These are phyloP conservation scores for Candida ponderosae DNA, from an alignment of 805 yeast genomes.

Conservation along the genomic window DNA sequence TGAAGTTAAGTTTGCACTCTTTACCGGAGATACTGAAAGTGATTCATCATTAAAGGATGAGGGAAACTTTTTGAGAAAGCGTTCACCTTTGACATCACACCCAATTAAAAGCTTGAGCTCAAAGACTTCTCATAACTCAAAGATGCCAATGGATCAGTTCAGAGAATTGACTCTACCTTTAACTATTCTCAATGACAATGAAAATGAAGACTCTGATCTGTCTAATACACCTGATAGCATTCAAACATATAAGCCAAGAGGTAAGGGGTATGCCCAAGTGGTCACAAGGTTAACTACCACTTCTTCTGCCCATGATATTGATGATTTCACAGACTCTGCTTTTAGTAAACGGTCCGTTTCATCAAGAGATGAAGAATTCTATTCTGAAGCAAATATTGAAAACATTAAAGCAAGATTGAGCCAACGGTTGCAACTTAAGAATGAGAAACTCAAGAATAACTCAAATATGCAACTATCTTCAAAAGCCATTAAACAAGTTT, in stretches of 20 bases:
- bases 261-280: constrained; percentile 16
- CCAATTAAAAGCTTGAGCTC: too few relatives aligned
- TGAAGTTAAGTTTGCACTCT: too few relatives aligned
- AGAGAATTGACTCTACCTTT: constrained; percentile 6
- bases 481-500: neutral
- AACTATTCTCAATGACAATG: constrained; percentile 1
- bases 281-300: neutral
- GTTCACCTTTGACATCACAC: too few relatives aligned
- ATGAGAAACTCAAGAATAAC: constrained; percentile 6
- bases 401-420: constrained; percentile 9
- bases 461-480: constrained; percentile 6
- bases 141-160: too few relatives aligned
- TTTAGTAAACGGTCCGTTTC: too few relatives aligned
- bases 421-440: constrained; percentile 10
- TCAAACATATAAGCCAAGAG: constrained; percentile 4
- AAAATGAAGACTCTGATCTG: neutral
- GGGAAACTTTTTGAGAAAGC: too few relatives aligned
- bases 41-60: too few relatives aligned
- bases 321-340: neutral
- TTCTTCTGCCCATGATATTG: too few relatives aligned
- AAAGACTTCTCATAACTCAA: too few relatives aligned
- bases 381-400: constrained; percentile 5
- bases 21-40: too few relatives aligned
- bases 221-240: neutral
- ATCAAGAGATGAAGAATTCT: constrained; percentile 1